phyloP scores from a whole-genome alignment of 1,139 yeast species.

The Suhomyces bribrorum region DNA sequence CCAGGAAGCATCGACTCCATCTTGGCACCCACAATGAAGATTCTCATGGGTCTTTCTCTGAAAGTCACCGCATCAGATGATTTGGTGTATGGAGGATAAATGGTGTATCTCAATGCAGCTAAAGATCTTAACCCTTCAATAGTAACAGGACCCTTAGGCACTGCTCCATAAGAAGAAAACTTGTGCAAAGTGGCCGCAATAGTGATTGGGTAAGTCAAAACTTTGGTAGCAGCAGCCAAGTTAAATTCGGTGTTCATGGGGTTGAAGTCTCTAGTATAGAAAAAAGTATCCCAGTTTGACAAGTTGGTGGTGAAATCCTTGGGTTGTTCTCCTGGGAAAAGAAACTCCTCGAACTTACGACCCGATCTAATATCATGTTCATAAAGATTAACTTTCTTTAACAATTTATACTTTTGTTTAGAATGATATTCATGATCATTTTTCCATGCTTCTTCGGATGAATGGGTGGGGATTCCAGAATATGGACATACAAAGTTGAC shows the following conservation, averaged over 20 bases:
- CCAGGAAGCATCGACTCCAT: constrained; percentile 94
- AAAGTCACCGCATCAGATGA: constrained; percentile 36
- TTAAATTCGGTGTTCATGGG: constrained; percentile 98
- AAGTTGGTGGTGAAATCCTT: constrained; percentile 77
- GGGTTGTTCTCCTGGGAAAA: constrained; percentile 82
- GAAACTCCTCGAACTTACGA: constrained; percentile 90
- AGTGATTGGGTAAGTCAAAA: constrained; percentile 89
- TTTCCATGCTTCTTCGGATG: constrained; percentile 86
- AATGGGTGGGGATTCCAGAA: constrained; percentile 96
- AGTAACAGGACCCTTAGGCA: constrained; percentile 85
- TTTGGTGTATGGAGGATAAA: constrained; percentile 71
- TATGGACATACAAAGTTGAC: constrained; percentile 87
- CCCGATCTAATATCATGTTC: constrained; percentile 96
- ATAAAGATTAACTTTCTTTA: constrained; percentile 84
- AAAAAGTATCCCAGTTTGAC: constrained; percentile 87
- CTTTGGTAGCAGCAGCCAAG: constrained; percentile 91
- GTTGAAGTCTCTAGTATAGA: constrained; percentile 88
- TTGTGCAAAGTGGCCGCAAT: constrained; percentile 82
- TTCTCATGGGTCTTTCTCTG: constrained; percentile 86
- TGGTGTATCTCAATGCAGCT: constrained; percentile 86
- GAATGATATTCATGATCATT: constrained; percentile 72
- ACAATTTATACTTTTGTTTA: constrained; percentile 63
- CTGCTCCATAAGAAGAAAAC: constrained; percentile 77
- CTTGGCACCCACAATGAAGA: constrained; percentile 87
- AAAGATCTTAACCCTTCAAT: constrained; percentile 90